Conservation (phyloP, 1,139 yeast species). For the Saccharomyces hybrid region DNA sequence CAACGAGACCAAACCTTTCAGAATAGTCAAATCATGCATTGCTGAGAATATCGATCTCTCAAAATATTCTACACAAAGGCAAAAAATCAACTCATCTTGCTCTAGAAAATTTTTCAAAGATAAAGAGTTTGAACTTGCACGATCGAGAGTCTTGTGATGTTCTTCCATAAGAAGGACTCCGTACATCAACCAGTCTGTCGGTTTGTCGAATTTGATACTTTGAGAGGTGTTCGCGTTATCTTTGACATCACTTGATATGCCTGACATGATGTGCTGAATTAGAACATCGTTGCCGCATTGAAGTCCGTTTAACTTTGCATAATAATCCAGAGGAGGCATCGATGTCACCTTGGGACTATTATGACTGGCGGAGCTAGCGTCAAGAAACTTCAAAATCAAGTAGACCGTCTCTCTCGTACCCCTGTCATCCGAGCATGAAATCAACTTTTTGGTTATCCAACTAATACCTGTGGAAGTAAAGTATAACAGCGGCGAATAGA, state of each 20-base stretch:
- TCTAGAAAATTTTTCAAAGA: background rate
- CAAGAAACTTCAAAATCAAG: conserved; percentile 11
- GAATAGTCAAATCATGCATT: conserved; percentile 2
- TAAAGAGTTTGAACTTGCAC: background rate
- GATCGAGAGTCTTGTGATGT: no score
- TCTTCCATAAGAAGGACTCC: no score
- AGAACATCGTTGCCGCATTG: background rate
- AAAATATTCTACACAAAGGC: conserved; percentile 2
- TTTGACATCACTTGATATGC: background rate
- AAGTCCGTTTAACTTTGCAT: background rate
- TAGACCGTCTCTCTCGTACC: conserved; percentile 11
- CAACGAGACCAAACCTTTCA: background rate
- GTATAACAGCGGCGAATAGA: conserved; percentile 9
- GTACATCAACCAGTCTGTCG: no score
- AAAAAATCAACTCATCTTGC: background rate
- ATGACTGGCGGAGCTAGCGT: background rate
- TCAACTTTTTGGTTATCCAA: conserved; percentile 11
- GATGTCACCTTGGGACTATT: background rate
- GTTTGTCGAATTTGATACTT: no score
- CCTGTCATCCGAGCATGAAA: conserved; percentile 5
- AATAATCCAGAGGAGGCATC: background rate
- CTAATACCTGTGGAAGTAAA: conserved; percentile 11
- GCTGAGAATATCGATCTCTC: conserved; percentile 5
- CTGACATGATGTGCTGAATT: no score
- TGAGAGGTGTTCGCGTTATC: background rate